Base-by-base conservation (phyloP, 345 rosid genomes). In the Carallia pectinifolia region DNA sequence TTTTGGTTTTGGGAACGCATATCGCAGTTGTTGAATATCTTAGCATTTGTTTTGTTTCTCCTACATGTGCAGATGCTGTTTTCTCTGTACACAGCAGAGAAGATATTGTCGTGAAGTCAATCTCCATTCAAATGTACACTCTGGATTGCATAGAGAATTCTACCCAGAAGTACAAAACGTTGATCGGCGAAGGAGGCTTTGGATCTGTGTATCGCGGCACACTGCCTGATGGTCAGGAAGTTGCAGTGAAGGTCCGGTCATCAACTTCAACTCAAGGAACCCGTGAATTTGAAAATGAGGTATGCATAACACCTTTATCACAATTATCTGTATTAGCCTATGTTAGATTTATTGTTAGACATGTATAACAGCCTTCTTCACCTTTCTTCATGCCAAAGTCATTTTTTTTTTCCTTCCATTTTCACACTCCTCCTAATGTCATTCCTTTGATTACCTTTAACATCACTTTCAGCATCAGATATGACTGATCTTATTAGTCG, bases 131-230 rank as follows among this genome's bases (percentile, higher is more conserved):
- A 79, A 12, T 66, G 61, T 85, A 77, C 73, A 73, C 81, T 62
- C 75, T 87, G 62, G 74, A 82, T 13, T 71, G 66, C 72, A 62
- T 89, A 68, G 91, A 83, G 67, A 79, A 61, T 27, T 81, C 81
- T 55, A 89, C 88, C 34, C 76, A 82, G 61, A 72, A 78, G 65
- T 87, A 84, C 74, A 65, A 65, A 17, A 77, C 73, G 48, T 29
- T 72, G 56, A 71, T 77, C 48, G 76, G 80, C 58, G 80, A 77
- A 72, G 76, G 80, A 1, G 73, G 80, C 52, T 77, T 77, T 52
- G 80, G 80, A 68, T 67, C 80, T 2, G 80, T 77, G 29, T 77
- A 72, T 50, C 70, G 70, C 7, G 76, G 80, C 31, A 72, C 61
- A 39, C 73, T 77, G 33, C 56, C 29, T 50, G 73, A 72, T 67